Evolutionary conservation across 1,284 basidiomycete genomes (phyloP), one percentile per base, ranked within the genome.

Genomic region (Pseudozyma thailandica): DNA sequence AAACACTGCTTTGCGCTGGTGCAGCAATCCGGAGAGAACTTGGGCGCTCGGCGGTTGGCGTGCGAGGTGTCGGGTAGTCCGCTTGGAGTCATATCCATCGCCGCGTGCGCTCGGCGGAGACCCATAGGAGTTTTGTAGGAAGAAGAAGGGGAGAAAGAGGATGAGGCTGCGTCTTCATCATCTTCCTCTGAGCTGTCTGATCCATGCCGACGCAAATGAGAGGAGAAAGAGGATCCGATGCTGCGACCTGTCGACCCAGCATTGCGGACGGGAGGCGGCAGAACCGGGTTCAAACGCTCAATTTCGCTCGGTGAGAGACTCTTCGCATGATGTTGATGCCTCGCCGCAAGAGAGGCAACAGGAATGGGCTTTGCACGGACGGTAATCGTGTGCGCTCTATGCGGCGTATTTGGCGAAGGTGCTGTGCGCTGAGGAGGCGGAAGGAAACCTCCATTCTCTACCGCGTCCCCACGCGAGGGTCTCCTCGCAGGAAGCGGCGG

Each of bases 31-130:
- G 68, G 72, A 18, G 15, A 50, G 51, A 72, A 72, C 20, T 48
- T 61, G 41, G 72, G 72, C 18, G 68, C 66, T 23, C 68, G 46
- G 12, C 72, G 72, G 43, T 74, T 72, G 30, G 70, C 62, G 30
- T 61, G 56, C 18, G 69, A 72, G 12, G 72, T 56, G 28, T 71
- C 72, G 6, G 72, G 68, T 1, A 74, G 57, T 16, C 70, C 68
- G 26, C 45, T 45, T 0, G 69, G 49, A 2, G 62, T 62, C 58
- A 66, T 66, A 10, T 65, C 69, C n/a, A 50, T 47, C 3, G 59
- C 49, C 23, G 59, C 47, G 21, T 62, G 47, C 23, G 63, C 38
- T 20, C 63, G 50, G 5, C 59, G 54, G 31, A 66, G 37, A 20
- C 63, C 59, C 13, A 50, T 52, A 5, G 59, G 54, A 10, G 54